Conservation (phyloP, 2,329 filamentous ascomycete species). For the Fusarium coicis region DNA sequence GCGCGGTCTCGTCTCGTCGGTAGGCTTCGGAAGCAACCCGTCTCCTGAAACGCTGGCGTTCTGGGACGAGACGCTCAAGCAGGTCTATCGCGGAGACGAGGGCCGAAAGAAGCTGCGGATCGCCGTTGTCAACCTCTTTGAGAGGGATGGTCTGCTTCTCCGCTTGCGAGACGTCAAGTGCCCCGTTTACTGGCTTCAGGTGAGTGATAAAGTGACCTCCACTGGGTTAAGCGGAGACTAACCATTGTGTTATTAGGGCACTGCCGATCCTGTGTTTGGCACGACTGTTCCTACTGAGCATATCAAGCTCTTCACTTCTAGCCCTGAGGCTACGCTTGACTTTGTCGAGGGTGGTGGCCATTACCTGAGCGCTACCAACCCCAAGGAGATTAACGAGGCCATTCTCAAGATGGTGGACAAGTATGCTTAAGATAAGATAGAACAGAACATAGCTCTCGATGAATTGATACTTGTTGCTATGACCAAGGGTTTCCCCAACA, state of each 20-base stretch:
- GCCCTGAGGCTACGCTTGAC: conserved; percentile 56
- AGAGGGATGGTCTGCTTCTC: conserved; percentile 60
- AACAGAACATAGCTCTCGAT: background rate
- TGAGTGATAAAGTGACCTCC: conserved; percentile 39
- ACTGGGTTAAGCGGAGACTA: background rate
- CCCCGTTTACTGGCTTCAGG: conserved; percentile 64
- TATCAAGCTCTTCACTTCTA: conserved; percentile 61
- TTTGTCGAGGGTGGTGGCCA: conserved; percentile 59
- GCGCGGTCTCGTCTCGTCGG: conserved; percentile 56
- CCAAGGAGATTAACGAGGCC: conserved; percentile 57
- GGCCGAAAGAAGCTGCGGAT: conserved; percentile 61
- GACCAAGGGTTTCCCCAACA: background rate
- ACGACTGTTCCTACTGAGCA: conserved; percentile 56
- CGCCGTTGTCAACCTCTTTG: conserved; percentile 56
- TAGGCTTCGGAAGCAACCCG: conserved; percentile 58
- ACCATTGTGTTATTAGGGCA: conserved; percentile 51
- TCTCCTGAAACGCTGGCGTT: conserved; percentile 52
- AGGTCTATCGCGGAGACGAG: conserved; percentile 60
- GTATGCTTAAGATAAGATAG: conserved; percentile 47
- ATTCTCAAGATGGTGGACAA: conserved; percentile 56
- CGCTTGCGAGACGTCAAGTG: conserved; percentile 60
- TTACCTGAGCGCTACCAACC: conserved; percentile 61
- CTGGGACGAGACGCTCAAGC: conserved; percentile 59
- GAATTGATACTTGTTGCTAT: background rate
- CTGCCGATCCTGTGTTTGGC: conserved; percentile 57